Conservation (phyloP, 192 early-diverging fungal genomes). For the Mortierella antarctica region DNA sequence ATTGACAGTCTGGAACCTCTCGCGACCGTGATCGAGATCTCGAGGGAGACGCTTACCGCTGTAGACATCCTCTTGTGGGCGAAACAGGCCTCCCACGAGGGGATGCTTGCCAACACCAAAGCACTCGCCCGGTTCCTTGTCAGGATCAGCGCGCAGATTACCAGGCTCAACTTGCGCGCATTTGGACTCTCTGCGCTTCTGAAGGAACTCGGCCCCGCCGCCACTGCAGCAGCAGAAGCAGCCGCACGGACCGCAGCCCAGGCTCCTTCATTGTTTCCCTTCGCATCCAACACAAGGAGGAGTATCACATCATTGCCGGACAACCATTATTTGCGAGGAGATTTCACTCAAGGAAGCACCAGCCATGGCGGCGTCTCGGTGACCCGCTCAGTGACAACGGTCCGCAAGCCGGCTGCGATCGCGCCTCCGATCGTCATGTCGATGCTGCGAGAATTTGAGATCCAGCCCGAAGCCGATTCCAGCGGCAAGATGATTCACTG, state of each 20-base stretch:
- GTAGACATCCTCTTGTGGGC: background rate
- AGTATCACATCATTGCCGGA: too few species aligned
- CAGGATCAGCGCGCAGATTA: constrained; percentile 11
- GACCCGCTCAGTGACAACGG: background rate
- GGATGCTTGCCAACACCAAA: background rate
- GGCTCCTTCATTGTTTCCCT: background rate
- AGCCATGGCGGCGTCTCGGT: background rate
- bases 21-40: constrained; percentile 3
- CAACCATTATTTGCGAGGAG: too few species aligned
- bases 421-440: constrained; percentile 7
- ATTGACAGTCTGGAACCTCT: constrained; percentile 2
- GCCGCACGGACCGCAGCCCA: background rate
- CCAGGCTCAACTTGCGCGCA: background rate
- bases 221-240: background rate
- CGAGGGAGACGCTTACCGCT: background rate
- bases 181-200: constrained; percentile 2
- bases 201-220: background rate
- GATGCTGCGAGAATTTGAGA: constrained; percentile 6
- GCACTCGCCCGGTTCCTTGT: constrained; percentile 7
- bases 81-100: background rate
- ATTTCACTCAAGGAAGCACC: too few species aligned
- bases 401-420: background rate
- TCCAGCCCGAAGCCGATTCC: constrained; percentile 5
- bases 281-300: too few species aligned
- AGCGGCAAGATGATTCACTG: constrained; percentile 13